Evolutionary conservation across 169 alveolate genomes (phyloP).

Genomic region (Babesia ovata): DNA sequence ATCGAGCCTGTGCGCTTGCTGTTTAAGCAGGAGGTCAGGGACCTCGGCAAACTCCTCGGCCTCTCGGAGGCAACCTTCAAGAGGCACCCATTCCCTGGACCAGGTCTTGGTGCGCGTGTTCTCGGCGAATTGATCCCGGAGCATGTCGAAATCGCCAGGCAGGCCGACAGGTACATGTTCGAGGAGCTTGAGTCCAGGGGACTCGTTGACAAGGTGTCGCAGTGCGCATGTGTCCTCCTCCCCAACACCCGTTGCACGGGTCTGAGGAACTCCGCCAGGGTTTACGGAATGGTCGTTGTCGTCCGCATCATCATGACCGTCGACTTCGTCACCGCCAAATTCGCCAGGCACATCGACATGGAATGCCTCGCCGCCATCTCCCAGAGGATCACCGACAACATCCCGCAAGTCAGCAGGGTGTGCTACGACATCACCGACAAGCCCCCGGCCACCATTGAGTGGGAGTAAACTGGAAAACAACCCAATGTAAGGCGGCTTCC

Average conservation of each 20-base stretch:
- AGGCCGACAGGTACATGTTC: constrained; percentile 71
- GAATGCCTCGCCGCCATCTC: constrained; percentile 74
- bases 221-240: constrained; percentile 70
- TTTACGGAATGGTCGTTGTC: constrained; percentile 71
- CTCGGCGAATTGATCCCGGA: constrained; percentile 73
- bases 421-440: constrained; percentile 76
- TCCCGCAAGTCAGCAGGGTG: constrained; percentile 74
- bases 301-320: constrained; percentile 72
- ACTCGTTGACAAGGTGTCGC: constrained; percentile 69
- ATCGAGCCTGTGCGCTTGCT: constrained; percentile 76
- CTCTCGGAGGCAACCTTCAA: constrained; percentile 68
- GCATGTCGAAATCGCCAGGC: constrained; percentile 73
- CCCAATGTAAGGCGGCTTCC: too few relatives aligned
- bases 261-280: constrained; percentile 71
- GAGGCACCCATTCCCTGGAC: constrained; percentile 83
- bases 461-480: constrained; percentile 36
- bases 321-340: constrained; percentile 76
- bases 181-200: constrained; percentile 66
- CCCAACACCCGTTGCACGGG: constrained; percentile 71
- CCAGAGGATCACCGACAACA: constrained; percentile 67
- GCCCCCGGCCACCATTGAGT: constrained; percentile 80
- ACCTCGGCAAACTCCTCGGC: constrained; percentile 66
- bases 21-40: constrained; percentile 78
- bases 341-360: constrained; percentile 64
- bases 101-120: constrained; percentile 77